Percentiles rank a stretch among this genome's conserved stretches.
phyloP scores from a whole-genome alignment of 768 basidiomycete species.

The Astraeus odoratus region DNA sequence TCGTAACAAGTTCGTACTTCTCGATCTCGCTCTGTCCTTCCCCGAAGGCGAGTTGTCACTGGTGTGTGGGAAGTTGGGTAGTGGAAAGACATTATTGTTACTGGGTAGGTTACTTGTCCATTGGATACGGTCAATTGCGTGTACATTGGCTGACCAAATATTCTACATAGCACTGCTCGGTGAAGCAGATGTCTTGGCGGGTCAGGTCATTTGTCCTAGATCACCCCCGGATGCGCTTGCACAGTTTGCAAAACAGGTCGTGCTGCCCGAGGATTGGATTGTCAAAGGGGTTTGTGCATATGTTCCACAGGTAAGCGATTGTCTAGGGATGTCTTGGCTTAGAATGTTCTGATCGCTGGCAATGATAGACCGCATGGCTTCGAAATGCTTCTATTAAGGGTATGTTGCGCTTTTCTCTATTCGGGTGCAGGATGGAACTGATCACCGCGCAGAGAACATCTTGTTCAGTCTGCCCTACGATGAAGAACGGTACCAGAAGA shows the following conservation, averaged over 20 bases:
- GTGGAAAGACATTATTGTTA: conserved; percentile 83
- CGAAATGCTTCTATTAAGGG: conserved; percentile 64
- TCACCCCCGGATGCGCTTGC: conserved; percentile 74
- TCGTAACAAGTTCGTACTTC: conserved; percentile 67
- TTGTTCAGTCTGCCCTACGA: conserved; percentile 73
- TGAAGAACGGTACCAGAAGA: conserved; percentile 66
- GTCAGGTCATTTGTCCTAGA: conserved; percentile 71
- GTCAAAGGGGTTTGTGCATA: conserved; percentile 72
- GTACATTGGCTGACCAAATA: background rate
- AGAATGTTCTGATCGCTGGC: background rate
- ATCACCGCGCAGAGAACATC: conserved; percentile 48
- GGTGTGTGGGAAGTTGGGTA: conserved; percentile 84
- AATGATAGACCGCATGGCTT: conserved; percentile 50
- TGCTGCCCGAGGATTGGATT: conserved; percentile 59
- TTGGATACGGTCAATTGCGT: conserved; percentile 6
- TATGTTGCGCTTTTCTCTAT: conserved; percentile 12
- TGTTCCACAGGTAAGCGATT: conserved; percentile 56
- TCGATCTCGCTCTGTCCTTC: conserved; percentile 74
- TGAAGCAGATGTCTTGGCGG: conserved; percentile 76
- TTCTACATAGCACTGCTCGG: conserved; percentile 60
- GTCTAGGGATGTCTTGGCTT: background rate
- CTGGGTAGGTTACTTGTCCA: conserved; percentile 35
- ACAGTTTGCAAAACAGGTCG: conserved; percentile 36
- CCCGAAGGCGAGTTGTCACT: conserved; percentile 74
- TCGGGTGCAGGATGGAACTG: background rate